Evolutionary conservation across 2,329 filamentous ascomycete species (phyloP), one percentile per base, ranked within the genome.

Genomic region (Ophiostoma sp.): DNA sequence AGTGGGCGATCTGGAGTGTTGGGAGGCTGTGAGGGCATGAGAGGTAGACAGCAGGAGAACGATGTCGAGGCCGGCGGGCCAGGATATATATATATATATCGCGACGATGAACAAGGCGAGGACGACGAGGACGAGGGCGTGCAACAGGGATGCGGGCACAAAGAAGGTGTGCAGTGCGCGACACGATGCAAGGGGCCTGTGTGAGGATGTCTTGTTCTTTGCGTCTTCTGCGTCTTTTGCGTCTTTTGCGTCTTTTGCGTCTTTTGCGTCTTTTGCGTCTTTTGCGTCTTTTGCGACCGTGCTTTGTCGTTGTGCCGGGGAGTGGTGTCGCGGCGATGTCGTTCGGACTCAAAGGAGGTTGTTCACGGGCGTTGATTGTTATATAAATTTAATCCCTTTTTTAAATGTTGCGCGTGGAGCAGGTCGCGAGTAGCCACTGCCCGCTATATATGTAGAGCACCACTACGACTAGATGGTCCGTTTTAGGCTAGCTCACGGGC

Each of bases 111-210:
- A 60, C 27, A 12, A 18, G 49, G n/a, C 49, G 49, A 47, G 16
- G 16, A 16, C 7, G 7, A 60, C 27, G 55, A 11, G 9, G 55
- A 12, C 55, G 55, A 52, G 27, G 55, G 38, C 27, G 55, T 60
- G 55, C 55, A 18, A 40, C 55, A 12, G 27, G 11, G 27, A 55
- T n/a, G 18, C 49, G n/a, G 27, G n/a, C 14, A 60, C 55, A 60
- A 18, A 18, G 55, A 27, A 60, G 55, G 55, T 40, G 55, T 36
- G 27, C 55, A 38, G 6, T 60, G 55, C 55, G 27, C 55, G 55
- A 40, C 55, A 60, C 6, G 55, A 38, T 40, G 55, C 55, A 60
- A 60, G 12, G 55, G 55, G 38, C 27, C 55, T 38, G 55, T 60
- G 27, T 2, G 55, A 60, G 55, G 55, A 27, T 60, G 55, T 18